Conservation (phyloP, 2,329 filamentous ascomycete species). For the Fusarium subtropicale region DNA sequence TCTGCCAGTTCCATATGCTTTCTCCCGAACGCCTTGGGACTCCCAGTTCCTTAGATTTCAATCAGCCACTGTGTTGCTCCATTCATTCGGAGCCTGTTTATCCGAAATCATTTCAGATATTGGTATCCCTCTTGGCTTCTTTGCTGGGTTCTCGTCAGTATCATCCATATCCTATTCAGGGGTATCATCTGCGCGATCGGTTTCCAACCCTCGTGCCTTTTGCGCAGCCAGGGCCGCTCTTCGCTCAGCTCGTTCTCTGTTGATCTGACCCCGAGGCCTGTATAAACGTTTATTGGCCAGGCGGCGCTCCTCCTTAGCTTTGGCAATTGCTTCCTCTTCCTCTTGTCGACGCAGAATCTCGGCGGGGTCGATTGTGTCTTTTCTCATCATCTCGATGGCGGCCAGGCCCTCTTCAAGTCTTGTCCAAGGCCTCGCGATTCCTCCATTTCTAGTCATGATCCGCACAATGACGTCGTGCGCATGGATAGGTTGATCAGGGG, state of each 20-base stretch:
- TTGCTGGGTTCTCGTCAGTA: not conserved
- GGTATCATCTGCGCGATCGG: not conserved
- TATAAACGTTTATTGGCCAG: constrained; percentile 44
- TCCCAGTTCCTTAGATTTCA: no score
- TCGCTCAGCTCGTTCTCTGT: constrained; percentile 33
- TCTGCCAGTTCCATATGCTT: not conserved
- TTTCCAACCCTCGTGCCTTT: not conserved
- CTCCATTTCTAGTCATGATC: constrained; percentile 41
- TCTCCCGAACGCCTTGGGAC: not conserved
- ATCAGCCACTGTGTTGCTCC: no score
- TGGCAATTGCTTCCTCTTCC: constrained; percentile 28
- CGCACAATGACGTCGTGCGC: constrained; percentile 37
- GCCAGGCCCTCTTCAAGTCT: constrained; percentile 32
- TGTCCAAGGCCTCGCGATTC: constrained; percentile 31
- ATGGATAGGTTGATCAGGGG: constrained; percentile 28
- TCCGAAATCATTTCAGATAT: not conserved
- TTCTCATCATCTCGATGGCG: constrained; percentile 37
- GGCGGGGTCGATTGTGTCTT: constrained; percentile 30
- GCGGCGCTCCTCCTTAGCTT: constrained; percentile 37
- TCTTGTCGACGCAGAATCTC: constrained; percentile 26
- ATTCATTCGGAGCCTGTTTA: not conserved
- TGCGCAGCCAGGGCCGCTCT: constrained; percentile 20
- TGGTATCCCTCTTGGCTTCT: not conserved
- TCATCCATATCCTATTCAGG: not conserved
- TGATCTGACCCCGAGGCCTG: constrained; percentile 35